Evolutionary conservation across 2,329 filamentous ascomycete species (phyloP), one percentile per base, ranked within the genome.

Genomic region (Sporothrix globosa): DNA sequence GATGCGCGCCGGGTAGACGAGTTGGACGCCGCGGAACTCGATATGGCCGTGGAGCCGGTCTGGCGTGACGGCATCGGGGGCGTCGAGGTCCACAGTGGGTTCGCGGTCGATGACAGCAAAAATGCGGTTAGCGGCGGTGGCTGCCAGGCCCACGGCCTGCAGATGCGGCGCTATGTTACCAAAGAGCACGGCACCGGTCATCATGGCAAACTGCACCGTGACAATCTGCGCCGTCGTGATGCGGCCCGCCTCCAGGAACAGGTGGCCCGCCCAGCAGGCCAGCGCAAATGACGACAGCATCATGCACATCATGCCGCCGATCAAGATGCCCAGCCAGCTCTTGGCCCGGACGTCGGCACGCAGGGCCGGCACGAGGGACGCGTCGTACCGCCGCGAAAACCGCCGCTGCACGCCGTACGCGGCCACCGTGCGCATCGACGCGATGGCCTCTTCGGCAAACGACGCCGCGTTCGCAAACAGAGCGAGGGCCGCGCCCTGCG

Each of bases 391-490:
- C 65, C 24, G 41, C 17, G 65, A 27, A 30, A 68, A 68, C 48
- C 65, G 50, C 27, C 39, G 65, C 65, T 54, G 65, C 10, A n/a
- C 21, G 21, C 65, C 65, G n/a, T 68, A 68, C 48, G 65, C 65
- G 48, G 52, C 52, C 19, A 68, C 65, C 50, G 41, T 54, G 65
- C 65, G 65, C 65, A 54, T 54, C n/a, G 65, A 68, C 65, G 65
- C 41, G 24, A 68, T 68, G 46, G 65, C 65, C 17, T 68, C 65
- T 19, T 68, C 65, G 48, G 65, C 65, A 68, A 68, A 68, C 30
- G 65, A 54, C 19, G 65, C 65, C 3, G 48, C 52, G 17, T 27
- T 6, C 24, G 65, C 24, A 14, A 54, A 68, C n/a, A 44, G 11
- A 3, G 48, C 50, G 9, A 68, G 48, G 48, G 65, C 65, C 30